Base-by-base conservation (phyloP, 306 rosid genomes). In the Trifolium subterraneum region DNA sequence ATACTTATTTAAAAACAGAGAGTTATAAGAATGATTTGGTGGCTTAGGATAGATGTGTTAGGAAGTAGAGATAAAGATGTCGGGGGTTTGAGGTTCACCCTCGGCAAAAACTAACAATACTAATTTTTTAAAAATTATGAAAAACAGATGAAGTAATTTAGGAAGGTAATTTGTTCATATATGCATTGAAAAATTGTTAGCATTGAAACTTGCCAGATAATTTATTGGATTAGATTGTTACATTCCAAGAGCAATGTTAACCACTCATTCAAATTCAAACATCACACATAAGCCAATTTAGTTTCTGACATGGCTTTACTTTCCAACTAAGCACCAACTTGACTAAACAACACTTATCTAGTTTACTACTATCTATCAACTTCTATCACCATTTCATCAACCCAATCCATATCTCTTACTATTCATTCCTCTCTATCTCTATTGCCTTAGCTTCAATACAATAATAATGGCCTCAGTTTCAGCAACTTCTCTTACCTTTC, bases 391-490 rank as follows among this genome's bases (percentile, higher is more conserved):
- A 61, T 20, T 10, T 29, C 41, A 79, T 66, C 55, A 79, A 83
- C 81, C 73, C 84, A 39, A 71, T 65, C 80, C 70, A 35, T 74
- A 66, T 70, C 76, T 71, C 75, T 78, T 35, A 41, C 23, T 62
- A 15, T 2, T 33, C 54, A 29, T 7, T 8, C 22, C 48, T 22
- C n/a, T 22, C 25, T 18, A 18, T 0, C 27, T 29, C 33, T 29
- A 29, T 29, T 29, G 7, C 7, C 59, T 33, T 35, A 71, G 48
- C 90, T 80, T 42, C 80, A 77, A 83, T 82, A 39, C 73, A 78
- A 90, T 86, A 78, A 90, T 86, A 75, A 90, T 86, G 96, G 88
- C 92, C 31, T 82, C 90, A 39, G 65, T 84, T 82, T 86, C 92
- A 78, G 84, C 89, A 64, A 59, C 90, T 78, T 81, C 74, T 58